Evolutionary conservation across 2,329 filamentous ascomycete genomes (phyloP).

Genomic region (Colletotrichum sp.): DNA sequence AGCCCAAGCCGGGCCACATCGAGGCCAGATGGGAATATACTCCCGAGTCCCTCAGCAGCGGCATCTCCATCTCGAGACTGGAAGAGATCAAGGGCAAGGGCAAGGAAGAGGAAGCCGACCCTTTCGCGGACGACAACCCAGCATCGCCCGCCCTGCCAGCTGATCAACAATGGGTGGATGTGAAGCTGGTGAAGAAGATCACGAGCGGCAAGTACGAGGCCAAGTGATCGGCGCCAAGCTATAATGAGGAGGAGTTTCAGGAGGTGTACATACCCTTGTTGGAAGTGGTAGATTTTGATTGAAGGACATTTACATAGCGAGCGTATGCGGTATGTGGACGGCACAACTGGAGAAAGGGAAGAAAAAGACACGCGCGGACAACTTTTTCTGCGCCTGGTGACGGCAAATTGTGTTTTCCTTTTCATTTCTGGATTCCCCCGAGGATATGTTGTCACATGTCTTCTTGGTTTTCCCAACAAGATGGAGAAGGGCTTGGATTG

Average conservation of each 20-base stretch:
- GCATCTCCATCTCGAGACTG: slow-evolving; percentile 68
- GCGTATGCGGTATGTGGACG: slow-evolving; percentile 1
- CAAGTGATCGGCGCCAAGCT: slow-evolving; percentile 30
- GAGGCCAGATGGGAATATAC: slow-evolving; percentile 81
- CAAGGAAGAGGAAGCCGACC: slow-evolving; percentile 62
- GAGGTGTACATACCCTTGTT: slow-evolving; percentile 16
- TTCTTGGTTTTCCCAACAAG: neutral
- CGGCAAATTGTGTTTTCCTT: neutral
- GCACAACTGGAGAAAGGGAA: neutral
- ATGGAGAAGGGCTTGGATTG: neutral
- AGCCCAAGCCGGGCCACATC: slow-evolving; percentile 75
- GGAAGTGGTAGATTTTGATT: slow-evolving; percentile 12
- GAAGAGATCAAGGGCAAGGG: slow-evolving; percentile 57
- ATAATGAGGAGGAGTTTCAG: neutral
- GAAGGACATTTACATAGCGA: slow-evolving; percentile 20
- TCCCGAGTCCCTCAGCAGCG: slow-evolving; percentile 56
- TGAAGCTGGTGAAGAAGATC: slow-evolving; percentile 71
- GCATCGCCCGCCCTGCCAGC: slow-evolving; percentile 23
- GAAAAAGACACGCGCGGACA: neutral
- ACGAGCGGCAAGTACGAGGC: slow-evolving; percentile 79
- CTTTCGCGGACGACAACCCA: slow-evolving; percentile 65
- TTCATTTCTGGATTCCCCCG: neutral
- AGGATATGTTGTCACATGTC: neutral
- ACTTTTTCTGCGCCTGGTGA: neutral
- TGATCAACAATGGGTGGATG: slow-evolving; percentile 65